phyloP scores from a whole-genome alignment of 768 basidiomycete species.

The Filobasidium floriforme region DNA sequence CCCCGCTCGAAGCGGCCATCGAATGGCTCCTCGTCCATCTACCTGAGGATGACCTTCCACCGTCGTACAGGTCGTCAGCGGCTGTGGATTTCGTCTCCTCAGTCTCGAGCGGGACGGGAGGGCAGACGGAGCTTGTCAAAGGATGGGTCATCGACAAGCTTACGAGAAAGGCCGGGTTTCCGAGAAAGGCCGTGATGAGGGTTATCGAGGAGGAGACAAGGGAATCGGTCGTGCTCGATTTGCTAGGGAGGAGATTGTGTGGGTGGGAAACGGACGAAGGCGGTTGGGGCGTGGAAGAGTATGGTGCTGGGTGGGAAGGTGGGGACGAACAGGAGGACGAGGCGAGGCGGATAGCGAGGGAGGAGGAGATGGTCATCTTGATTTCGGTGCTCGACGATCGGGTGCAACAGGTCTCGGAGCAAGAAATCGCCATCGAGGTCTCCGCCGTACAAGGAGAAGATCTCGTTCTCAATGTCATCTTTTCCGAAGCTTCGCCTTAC shows the following conservation, averaged over 20 bases:
- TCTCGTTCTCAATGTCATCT: slow-evolving; percentile 60
- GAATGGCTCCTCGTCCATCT: slow-evolving; percentile 75
- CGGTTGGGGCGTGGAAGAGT: slow-evolving; percentile 41
- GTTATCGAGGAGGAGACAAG: slow-evolving; percentile 45
- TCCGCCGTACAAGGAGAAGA: slow-evolving; percentile 22
- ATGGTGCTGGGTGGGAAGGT: slow-evolving; percentile 24
- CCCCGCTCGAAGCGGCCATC: slow-evolving; percentile 68
- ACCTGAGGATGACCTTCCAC: slow-evolving; percentile 80
- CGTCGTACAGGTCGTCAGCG: slow-evolving; percentile 39
- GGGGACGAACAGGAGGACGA: slow-evolving; percentile 29
- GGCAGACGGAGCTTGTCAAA: slow-evolving; percentile 50
- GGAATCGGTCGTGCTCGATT: slow-evolving; percentile 51
- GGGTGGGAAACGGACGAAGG: slow-evolving; percentile 37
- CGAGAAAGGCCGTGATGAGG: slow-evolving; percentile 60
- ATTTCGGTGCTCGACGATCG: slow-evolving; percentile 44
- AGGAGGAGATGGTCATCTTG: slow-evolving; percentile 46
- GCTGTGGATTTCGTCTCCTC: slow-evolving; percentile 42
- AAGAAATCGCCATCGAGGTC: slow-evolving; percentile 35
- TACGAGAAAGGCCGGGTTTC: slow-evolving; percentile 76
- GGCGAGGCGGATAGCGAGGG: slow-evolving; percentile 33
- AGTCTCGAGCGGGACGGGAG: slow-evolving; percentile 29
- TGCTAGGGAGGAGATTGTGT: slow-evolving; percentile 47
- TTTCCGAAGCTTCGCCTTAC: slow-evolving; percentile 50
- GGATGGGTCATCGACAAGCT: slow-evolving; percentile 76
- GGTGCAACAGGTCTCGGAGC: slow-evolving; percentile 26